Base-by-base conservation (phyloP, 148 eudicot species). In the Chenopodium album region DNA sequence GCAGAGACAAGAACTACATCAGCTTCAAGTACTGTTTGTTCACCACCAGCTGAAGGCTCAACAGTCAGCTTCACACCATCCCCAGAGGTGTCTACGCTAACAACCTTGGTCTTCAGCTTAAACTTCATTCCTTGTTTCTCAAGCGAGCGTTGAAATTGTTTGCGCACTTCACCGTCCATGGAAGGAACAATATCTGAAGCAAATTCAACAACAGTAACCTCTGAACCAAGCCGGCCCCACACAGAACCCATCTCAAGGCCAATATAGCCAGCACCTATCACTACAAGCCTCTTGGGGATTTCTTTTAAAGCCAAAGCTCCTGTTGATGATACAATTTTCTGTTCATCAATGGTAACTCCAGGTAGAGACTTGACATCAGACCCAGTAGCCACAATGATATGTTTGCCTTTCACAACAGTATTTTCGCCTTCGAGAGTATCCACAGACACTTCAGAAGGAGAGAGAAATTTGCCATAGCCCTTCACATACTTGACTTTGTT, bases 61-160 rank as follows among this genome's bases (percentile, higher is more conserved):
- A 95, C 74, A 76, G 91, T 92, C 80, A 95, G 79, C 87, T 93
- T 92, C 76, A 93, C 93, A 14, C 84, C 85, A 76, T 79, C 76
- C 4, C 90, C 92, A 13, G 94, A 84, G 34, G 90, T 87, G 83
- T 93, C 98, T 16, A 92, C 92, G 20, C 97, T 87, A 19, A 92
- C 92, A 66, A 95, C 98, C 87, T 95, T 95, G 46, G 98, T 95
- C 84, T 93, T 92, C 81, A 95, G 91, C 90, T 85, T 92, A 80
- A 95, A 95, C 78, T 95, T 95, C 94, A 95, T 93, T 76, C 95
- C 94, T 83, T 92, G 98, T 90, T 95, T 95, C 88, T 95, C 98
- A 60, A 95, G 94, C 52, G 94, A 73, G 34, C 97, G 98, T 78
- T 95, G 94, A 69, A 95, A 95, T 82, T 95, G 98, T 87, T 84